Conservation (phyloP, 352 stramenopile species). For the Pythium pyrilobum region DNA sequence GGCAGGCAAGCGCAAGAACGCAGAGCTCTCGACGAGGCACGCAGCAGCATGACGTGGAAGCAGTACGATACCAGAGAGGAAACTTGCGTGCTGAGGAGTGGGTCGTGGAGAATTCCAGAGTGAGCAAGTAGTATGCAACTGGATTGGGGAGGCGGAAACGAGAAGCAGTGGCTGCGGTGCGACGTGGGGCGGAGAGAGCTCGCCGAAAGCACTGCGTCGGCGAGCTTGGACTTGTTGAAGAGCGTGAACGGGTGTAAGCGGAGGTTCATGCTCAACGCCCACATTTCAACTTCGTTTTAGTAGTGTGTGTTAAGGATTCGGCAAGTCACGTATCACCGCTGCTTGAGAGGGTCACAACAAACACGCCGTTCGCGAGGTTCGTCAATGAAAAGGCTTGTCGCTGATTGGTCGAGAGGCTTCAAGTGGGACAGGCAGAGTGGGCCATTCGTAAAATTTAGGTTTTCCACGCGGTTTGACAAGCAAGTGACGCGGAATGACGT, state of each 20-base stretch:
- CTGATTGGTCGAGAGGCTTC: slow-evolving; percentile 4
- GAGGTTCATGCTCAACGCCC: slow-evolving; percentile 3
- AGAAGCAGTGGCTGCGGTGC: slow-evolving; percentile 1
- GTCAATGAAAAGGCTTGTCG: neutral
- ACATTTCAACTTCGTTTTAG: neutral
- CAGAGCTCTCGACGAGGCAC: neutral
- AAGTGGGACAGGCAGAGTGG: too few species aligned
- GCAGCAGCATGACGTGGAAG: neutral
- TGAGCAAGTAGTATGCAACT: neutral
- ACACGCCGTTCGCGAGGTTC: neutral
- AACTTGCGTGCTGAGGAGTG: neutral
- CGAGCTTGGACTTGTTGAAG: neutral
- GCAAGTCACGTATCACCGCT: neutral
- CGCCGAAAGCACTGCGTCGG: neutral
- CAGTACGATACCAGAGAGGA: neutral
- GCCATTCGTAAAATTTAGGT: too few species aligned
- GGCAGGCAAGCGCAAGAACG: neutral
- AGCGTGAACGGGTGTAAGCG: slow-evolving; percentile 1
- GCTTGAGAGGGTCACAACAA: neutral
- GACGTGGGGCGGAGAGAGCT: slow-evolving; percentile 6
- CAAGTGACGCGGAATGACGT: too few species aligned
- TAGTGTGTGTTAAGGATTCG: neutral
- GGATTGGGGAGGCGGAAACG: neutral
- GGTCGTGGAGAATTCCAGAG: slow-evolving; percentile 11
- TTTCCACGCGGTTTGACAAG: too few species aligned